These are phyloP conservation scores for Vaccinium corymbosum DNA, from an alignment of 148 eudicot genomes.

Conservation along the genomic window DNA sequence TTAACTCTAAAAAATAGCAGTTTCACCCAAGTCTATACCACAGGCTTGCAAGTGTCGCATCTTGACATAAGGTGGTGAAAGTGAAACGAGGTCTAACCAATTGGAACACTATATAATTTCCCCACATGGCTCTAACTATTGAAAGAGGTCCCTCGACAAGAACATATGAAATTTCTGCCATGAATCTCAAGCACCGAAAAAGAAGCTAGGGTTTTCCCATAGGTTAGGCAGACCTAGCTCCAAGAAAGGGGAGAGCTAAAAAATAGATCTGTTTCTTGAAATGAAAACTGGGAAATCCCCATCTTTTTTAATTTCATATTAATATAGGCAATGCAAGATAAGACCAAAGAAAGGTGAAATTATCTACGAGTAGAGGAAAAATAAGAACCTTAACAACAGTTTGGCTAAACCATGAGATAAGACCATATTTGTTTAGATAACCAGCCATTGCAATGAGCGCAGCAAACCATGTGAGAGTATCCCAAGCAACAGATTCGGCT, in stretches of 20 bases:
- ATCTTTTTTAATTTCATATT: neutral
- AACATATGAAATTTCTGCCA: neutral
- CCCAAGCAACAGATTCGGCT: slow-evolving; percentile 95
- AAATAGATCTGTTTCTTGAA: neutral
- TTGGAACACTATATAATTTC: neutral
- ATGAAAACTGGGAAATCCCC: neutral
- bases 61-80: neutral
- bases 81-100: neutral
- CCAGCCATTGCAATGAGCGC: slow-evolving; percentile 99
- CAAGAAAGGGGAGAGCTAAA: neutral
- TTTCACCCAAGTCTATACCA: neutral
- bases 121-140: neutral
- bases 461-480: slow-evolving; percentile 95
- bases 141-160: neutral
- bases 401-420: slow-evolving; percentile 95
- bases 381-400: slow-evolving; percentile 77
- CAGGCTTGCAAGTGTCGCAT: neutral
- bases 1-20: neutral
- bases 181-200: neutral
- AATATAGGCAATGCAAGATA: neutral
- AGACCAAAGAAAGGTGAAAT: neutral
- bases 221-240: slow-evolving; percentile 1
- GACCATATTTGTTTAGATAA: slow-evolving; percentile 97
- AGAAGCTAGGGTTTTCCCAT: neutral
- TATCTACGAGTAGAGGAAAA: neutral